Base-by-base conservation (phyloP, 1,284 basidiomycete species). In the Irpex rosettiformis region DNA sequence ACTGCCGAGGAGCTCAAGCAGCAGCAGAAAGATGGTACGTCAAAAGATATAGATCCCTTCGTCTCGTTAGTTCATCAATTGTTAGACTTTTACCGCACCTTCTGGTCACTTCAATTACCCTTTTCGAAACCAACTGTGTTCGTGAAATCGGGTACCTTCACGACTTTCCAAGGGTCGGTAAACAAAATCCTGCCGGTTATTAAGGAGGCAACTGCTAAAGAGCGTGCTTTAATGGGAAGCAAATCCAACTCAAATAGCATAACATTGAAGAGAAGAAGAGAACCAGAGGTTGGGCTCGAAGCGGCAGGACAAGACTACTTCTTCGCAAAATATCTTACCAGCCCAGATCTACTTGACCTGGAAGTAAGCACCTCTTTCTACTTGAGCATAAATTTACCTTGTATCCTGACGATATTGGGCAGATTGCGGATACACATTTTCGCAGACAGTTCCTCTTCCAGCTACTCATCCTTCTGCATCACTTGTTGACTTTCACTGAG, bases 361-460 rank as follows among this genome's bases (percentile, higher is more conserved):
- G 93, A 96, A 80, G 92, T 92, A 57, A 59, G 76, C 65, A 56
- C 24, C 28, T 29, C 22, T 42, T 56, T 58, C 29, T 2, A 8
- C 1, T 24, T 47, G 21, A 10, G 4, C 21, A 18, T 8, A 24
- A 18, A 30, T 37, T 16, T 24, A 54, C 52, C 3, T 40, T 18
- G 3, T 11, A 40, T 13, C 16, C 52, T 54, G 27, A 52, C 49
- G 8, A 7, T 52, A 22, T n/a, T 3, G 3, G n/a, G 7, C 64
- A 94, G 91, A 84, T 96, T 59, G 88, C 91, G 21, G 93, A 96
- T 68, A 88, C 89, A 0, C 84, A 89, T 62, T 96, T 96, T 75
- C 88, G 94, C 22, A 86, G 93, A n/a, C 94, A 96, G 74, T 85
- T 95, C 68, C 78, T 96, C 25, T 87, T 95, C 66, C 94, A 96